These are phyloP conservation scores for Hemileia vastatrix DNA, from an alignment of 1,284 basidiomycete genomes.

Conservation along the genomic window DNA sequence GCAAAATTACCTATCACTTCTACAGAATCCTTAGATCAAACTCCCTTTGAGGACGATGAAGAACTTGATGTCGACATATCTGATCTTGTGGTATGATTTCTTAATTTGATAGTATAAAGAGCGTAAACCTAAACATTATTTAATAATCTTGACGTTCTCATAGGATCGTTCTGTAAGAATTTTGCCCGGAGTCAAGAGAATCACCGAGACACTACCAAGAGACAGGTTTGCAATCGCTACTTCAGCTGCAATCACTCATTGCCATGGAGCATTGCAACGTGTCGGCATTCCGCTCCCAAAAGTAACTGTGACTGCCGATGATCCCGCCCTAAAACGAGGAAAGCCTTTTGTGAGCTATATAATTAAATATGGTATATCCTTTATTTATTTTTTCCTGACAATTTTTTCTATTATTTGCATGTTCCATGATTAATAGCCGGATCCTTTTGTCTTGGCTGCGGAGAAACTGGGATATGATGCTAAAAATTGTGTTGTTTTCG, in stretches of 20 bases:
- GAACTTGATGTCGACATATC: conserved; percentile 30
- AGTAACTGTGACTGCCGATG: conserved; percentile 68
- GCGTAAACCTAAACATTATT: too few relatives aligned
- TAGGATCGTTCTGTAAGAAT: conserved; percentile 52
- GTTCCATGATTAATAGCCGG: conserved; percentile 49
- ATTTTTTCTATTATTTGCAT: neutral
- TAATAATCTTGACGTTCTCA: neutral
- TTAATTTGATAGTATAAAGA: conserved; percentile 26
- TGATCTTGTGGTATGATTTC: conserved; percentile 51
- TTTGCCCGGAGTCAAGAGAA: conserved; percentile 59
- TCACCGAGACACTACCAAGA: conserved; percentile 60
- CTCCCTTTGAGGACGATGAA: too few relatives aligned
- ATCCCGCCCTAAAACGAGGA: conserved; percentile 48
- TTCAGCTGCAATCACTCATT: conserved; percentile 62
- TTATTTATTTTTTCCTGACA: too few relatives aligned
- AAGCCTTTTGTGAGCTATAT: conserved; percentile 39
- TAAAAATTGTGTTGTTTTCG: conserved; percentile 55
- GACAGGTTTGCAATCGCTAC: conserved; percentile 65
- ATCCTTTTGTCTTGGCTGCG: conserved; percentile 66
- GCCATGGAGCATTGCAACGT: conserved; percentile 58
- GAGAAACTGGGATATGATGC: conserved; percentile 56
- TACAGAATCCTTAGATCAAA: too few relatives aligned
- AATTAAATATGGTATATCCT: too few relatives aligned
- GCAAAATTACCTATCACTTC: too few relatives aligned
- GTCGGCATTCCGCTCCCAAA: conserved; percentile 63